Conservation (phyloP, 495 filamentous ascomycete genomes). For the Neurospora terricola region DNA sequence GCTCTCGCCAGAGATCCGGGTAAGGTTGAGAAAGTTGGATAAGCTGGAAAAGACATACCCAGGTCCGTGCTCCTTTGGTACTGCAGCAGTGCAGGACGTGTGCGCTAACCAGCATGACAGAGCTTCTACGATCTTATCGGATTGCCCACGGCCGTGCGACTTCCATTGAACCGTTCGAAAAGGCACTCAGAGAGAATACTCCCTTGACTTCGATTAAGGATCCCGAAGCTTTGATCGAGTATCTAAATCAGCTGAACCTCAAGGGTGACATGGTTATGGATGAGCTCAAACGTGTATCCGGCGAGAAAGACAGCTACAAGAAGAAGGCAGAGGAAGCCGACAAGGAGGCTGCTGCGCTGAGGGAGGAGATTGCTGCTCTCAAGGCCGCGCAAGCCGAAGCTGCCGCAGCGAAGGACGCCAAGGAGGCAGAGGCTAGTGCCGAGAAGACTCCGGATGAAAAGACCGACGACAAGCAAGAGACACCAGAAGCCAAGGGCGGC, state of each 20-base stretch:
- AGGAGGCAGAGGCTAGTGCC: neutral
- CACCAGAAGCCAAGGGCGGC: constrained; percentile 33
- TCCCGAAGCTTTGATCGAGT: constrained; percentile 77
- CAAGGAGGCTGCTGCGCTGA: constrained; percentile 47
- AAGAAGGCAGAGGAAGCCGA: constrained; percentile 63
- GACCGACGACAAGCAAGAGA: neutral
- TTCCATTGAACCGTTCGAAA: constrained; percentile 87
- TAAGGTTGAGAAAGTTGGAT: constrained; percentile 65
- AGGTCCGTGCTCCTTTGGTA: constrained; percentile 41
- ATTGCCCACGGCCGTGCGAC: constrained; percentile 76
- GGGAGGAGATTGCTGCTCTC: constrained; percentile 27
- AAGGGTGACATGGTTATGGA: constrained; percentile 86
- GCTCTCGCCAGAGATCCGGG: constrained; percentile 62
- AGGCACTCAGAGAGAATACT: constrained; percentile 79
- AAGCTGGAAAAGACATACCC: constrained; percentile 81
- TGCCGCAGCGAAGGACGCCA: constrained; percentile 11
- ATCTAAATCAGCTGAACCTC: constrained; percentile 78
- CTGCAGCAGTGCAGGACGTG: neutral
- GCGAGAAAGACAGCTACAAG: constrained; percentile 71
- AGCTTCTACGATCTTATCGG: constrained; percentile 83
- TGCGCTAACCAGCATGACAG: constrained; percentile 30
- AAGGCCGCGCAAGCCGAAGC: constrained; percentile 22
- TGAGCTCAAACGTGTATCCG: constrained; percentile 79
- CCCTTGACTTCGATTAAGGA: constrained; percentile 82
- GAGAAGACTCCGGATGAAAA: neutral